Base-by-base conservation (phyloP, 2,329 filamentous ascomycete genomes). In the Drechslerella dactyloides region DNA sequence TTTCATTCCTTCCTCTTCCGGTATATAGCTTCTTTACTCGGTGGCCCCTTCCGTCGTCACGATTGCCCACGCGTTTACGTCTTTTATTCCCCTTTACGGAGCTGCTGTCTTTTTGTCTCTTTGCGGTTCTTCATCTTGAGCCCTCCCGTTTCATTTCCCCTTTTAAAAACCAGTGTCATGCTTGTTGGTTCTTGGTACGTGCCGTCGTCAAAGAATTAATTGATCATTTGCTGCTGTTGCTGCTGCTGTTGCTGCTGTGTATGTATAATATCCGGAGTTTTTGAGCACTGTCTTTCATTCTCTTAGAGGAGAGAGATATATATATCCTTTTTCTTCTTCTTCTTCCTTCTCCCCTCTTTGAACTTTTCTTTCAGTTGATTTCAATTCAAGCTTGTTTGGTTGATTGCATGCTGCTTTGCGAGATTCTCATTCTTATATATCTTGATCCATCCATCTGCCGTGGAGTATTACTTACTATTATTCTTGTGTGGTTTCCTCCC, bases 251-350 rank as follows among this genome's bases (percentile, higher is more conserved):
- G 27, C 8, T 48, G 50, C 51, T 64, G 60, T 70, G 66, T 70
- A 70, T 70, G 66, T 70, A 70, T 70, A 56, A 70, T 70, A 70
- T 70, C 66, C 50, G 66, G 66, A 64, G 66, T 70, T 54, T 59
- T 64, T 64, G 37, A 24, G 37, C 61, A 52, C 40, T 53, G 37
- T 60, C 56, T 37, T 37, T 37, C 33, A 7, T 42, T 42, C 37
- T 13, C 11, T n/a, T n/a, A n/a, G n/a, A n/a, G 13, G n/a, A 13
- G n/a, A 17, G 37, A 15, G 44, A 30, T 19, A 10, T n/a, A 17
- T 46, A 46, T 57, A 24, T 57, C 10, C 33, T 23, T 48, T 59
- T 37, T 46, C n/a, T 21, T 53, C 33, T 21, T 50, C 37, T 53
- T 51, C 53, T 59, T 27, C 30, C 48, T 24, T 56, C 15, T 54